These are phyloP conservation scores for Phytophthora pisi DNA, from an alignment of 352 stramenopile genomes.

Conservation along the genomic window DNA sequence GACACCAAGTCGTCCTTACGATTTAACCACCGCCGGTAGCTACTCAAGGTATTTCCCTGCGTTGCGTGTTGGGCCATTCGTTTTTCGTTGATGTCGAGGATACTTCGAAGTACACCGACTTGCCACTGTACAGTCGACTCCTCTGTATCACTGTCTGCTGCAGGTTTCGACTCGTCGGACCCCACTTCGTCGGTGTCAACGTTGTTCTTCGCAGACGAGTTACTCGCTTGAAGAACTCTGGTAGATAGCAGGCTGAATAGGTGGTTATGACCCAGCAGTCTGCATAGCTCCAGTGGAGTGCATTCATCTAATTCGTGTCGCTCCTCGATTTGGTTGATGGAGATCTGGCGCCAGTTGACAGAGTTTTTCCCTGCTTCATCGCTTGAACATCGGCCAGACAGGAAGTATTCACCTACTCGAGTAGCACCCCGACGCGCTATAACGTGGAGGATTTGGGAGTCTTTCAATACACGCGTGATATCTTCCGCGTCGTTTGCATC, in stretches of 20 bases:
- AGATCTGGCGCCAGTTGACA: conserved; percentile 14
- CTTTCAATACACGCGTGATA: background rate
- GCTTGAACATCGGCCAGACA: background rate
- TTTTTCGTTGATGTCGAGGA: conserved; percentile 25
- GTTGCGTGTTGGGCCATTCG: background rate
- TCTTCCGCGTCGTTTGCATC: background rate
- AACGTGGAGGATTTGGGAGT: conserved; percentile 17
- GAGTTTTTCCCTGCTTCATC: background rate
- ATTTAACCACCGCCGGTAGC: background rate
- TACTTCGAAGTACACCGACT: conserved; percentile 26
- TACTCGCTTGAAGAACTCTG: background rate
- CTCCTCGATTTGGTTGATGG: conserved; percentile 4
- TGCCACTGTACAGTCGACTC: background rate
- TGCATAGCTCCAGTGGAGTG: conserved; percentile 36
- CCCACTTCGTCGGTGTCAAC: background rate
- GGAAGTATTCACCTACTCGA: conserved; percentile 20
- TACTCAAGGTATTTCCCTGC: background rate
- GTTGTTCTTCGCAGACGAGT: background rate
- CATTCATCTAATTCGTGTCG: conserved; percentile 20
- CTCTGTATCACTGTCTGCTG: background rate
- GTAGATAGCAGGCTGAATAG: conserved; percentile 17
- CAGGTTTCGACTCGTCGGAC: background rate
- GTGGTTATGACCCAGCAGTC: conserved; percentile 32
- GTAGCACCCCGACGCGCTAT: conserved; percentile 49
- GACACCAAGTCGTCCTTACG: conserved; percentile 16